A percentile compares a stretch with the other conserved stretches of the same genome.
Evolutionary conservation across 345 rosid genomes (phyloP).

Genomic region (Melaleuca quinquenervia): DNA sequence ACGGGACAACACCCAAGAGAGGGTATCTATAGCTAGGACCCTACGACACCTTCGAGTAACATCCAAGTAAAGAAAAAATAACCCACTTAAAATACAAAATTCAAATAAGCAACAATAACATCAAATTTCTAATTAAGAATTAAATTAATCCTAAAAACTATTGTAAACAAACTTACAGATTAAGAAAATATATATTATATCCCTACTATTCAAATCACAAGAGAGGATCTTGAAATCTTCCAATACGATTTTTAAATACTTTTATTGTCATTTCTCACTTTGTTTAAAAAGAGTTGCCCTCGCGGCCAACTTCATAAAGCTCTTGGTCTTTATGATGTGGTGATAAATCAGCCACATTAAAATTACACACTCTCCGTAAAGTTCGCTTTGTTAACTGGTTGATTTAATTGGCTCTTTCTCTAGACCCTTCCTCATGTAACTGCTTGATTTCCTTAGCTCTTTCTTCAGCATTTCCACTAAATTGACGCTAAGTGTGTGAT

Average conservation of each 20-base stretch:
- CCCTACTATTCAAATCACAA: neutral
- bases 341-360: neutral
- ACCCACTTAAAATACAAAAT: neutral
- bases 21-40: neutral
- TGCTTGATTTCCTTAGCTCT: neutral
- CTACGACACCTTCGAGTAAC: neutral
- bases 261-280: neutral
- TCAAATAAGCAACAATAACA: neutral
- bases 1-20: neutral
- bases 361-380: neutral
- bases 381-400: neutral
- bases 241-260: neutral
- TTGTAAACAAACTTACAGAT: neutral
- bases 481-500: neutral
- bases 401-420: neutral
- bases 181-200: neutral
- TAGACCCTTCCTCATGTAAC: neutral
- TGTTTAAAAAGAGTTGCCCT: neutral
- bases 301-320: neutral
- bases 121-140: neutral
- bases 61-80: neutral
- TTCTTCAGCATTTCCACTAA: neutral
- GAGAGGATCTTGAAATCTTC: neutral
- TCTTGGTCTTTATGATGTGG: neutral
- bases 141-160: neutral